Percentiles rank a stretch among this genome's conserved stretches.
These are phyloP conservation scores for Pezicula rhizophila DNA, from an alignment of 2,329 filamentous ascomycete species.

Conservation along the genomic window DNA sequence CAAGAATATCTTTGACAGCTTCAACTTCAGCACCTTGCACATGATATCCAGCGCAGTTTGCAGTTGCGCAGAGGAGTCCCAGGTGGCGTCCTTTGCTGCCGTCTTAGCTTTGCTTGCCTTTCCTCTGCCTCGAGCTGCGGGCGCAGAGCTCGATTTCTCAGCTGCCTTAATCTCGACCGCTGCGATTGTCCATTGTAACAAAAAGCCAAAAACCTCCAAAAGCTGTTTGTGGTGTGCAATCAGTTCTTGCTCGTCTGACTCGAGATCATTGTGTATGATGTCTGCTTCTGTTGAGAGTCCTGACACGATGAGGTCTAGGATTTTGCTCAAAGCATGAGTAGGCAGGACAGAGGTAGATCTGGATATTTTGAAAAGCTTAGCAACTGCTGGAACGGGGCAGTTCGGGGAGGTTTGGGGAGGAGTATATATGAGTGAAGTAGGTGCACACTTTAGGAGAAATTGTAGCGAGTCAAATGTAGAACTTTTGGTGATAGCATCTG, in stretches of 20 bases:
- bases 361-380: conserved; percentile 58
- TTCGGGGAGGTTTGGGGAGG: conserved; percentile 22
- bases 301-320: conserved; percentile 84
- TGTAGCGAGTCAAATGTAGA: conserved; percentile 87
- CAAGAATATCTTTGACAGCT: conserved; percentile 86
- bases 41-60: conserved; percentile 87
- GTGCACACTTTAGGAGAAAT: conserved; percentile 90
- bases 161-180: conserved; percentile 91
- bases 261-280: conserved; percentile 76
- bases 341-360: conserved; percentile 80
- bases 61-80: conserved; percentile 86
- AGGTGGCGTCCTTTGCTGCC: conserved; percentile 69
- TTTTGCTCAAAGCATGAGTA: conserved; percentile 78
- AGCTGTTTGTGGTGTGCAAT: conserved; percentile 83
- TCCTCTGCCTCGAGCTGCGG: conserved; percentile 65
- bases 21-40: conserved; percentile 92
- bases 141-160: conserved; percentile 73
- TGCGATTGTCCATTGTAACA: conserved; percentile 91
- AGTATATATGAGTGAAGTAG: conserved; percentile 37
- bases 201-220: conserved; percentile 88
- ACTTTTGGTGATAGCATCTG: conserved; percentile 76
- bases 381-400: conserved; percentile 39
- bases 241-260: conserved; percentile 84
- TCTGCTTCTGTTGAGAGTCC: conserved; percentile 83
- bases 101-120: conserved; percentile 70